Base-by-base conservation (phyloP, 1,284 basidiomycete species). In the Neolentinus lepideus region DNA sequence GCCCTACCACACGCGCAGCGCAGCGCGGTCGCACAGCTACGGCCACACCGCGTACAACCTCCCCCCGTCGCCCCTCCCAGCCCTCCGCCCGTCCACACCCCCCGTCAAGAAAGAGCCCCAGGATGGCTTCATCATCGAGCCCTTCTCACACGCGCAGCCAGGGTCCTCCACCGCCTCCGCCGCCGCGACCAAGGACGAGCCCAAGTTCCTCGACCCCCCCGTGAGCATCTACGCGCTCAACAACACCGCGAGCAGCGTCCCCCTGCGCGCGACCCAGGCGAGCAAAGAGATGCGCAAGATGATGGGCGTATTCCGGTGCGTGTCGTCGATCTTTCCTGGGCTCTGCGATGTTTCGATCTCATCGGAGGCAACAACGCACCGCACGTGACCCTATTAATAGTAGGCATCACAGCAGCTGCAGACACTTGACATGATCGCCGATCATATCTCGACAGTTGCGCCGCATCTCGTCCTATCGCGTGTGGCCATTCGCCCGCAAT, bases 251-350 rank as follows among this genome's bases (percentile, higher is more conserved):
- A 79, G 80, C 45, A 82, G 85, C 64, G 85, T 88, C 0, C 86
- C 87, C 3, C 76, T 88, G 9, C 84, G 87, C 51, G 86, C 87
- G 12, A 87, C 83, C 0, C 81, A 86, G 61, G 86, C 85, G 1
- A 75, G 77, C 58, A 73, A 76, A 50, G 75, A 77, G 45, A 88
- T 88, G 87, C 78, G 81, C 53, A 71, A 73, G 53, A 81, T 88
- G 80, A 90, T 90, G 87, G 77, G 78, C 55, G 80, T 84, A 12
- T 88, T 90, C 66, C 78, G 88, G 33, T 52, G 27, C 22, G 27
- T 50, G 11, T 25, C 21, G 47, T 16, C 3, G 12, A n/a, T 43
- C 38, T 6, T 21, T 43, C 16, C 38, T 43, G 8, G 38, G 6
- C 8, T 16, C 12, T 21, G n/a, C 38, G 38, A 4, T 4, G 38